Conservation (phyloP, 2,329 filamentous ascomycete genomes). For the Cladobotryum protrusum region DNA sequence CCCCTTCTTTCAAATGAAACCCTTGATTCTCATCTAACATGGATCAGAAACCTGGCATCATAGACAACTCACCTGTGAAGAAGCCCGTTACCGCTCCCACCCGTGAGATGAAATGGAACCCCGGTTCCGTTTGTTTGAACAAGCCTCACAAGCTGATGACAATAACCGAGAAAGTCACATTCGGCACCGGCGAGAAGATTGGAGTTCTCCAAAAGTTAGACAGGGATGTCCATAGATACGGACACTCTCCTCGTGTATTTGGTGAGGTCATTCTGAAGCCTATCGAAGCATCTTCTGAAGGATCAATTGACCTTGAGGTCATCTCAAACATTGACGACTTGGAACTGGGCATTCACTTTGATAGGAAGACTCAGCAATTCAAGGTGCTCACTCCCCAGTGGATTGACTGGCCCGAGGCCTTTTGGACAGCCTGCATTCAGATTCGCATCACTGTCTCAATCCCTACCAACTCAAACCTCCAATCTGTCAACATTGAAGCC, state of each 20-base stretch:
- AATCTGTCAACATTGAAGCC: slow-evolving; percentile 29
- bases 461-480: slow-evolving; percentile 34
- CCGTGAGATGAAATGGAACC: slow-evolving; percentile 22
- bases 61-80: slow-evolving; percentile 21
- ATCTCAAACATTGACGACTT: slow-evolving; percentile 40
- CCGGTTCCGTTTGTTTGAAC: slow-evolving; percentile 21
- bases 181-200: slow-evolving; percentile 31
- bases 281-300: slow-evolving; percentile 24
- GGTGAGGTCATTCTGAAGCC: slow-evolving; percentile 42
- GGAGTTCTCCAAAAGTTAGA: slow-evolving; percentile 34
- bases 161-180: slow-evolving; percentile 23
- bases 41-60: slow-evolving; percentile 15
- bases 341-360: slow-evolving; percentile 25
- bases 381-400: slow-evolving; percentile 33
- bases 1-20: neutral
- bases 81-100: slow-evolving; percentile 13
- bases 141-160: slow-evolving; percentile 16
- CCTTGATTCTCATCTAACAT: neutral
- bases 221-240: slow-evolving; percentile 15
- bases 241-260: slow-evolving; percentile 31
- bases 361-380: slow-evolving; percentile 32
- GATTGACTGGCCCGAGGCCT: slow-evolving; percentile 25
- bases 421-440: slow-evolving; percentile 33
- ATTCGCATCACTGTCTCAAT: slow-evolving; percentile 43
- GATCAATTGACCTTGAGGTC: slow-evolving; percentile 38